Base-by-base conservation (phyloP, 148 eudicot genomes). In the Rhododendron molle region DNA sequence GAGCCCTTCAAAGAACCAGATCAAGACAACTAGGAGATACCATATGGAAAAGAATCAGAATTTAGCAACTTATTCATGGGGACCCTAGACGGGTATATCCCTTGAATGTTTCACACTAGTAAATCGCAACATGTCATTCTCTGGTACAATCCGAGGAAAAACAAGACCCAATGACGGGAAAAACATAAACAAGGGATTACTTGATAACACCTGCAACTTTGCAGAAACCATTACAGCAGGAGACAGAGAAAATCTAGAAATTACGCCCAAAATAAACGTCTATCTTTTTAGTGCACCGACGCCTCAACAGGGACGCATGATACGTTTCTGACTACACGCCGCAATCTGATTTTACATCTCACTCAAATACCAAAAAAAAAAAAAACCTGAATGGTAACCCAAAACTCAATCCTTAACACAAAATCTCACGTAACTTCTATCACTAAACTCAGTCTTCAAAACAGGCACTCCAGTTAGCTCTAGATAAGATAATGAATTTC, bases 261-360 rank as follows among this genome's bases (percentile, higher is more conserved):
- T 15, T 67, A 83, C 65, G 44, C 20, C 85, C 78, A 47, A 69
- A 46, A 83, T 15, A 4, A 23, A 15, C 11, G 58, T 43, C 85
- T 83, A 69, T 67, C 56, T 36, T 83, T 83, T 40, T 67, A 26
- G 52, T 74, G 89, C 80, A 86, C 83, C 89, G 23, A 69, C 43
- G 69, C 58, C 90, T 80, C 86, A 80, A 86, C 84, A 77, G 86
- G 81, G 88, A 88, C 83, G 88, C 83, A 52, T 73, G 88, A 87
- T 85, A 87, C 89, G 78, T 85, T 86, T 83, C 83, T 83, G 85
- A 86, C 88, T 88, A 88, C 87, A 88, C 76, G 89, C 92, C 92
- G 89, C 88, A 88, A 82, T 44, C 89, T 81, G 89, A 88, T 90
- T 83, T 83, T 90, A 90, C 92, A 85, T 81, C 89, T 88, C 92